Conservation (phyloP, 805 yeast species). For the Cyberlindnera lachancei region DNA sequence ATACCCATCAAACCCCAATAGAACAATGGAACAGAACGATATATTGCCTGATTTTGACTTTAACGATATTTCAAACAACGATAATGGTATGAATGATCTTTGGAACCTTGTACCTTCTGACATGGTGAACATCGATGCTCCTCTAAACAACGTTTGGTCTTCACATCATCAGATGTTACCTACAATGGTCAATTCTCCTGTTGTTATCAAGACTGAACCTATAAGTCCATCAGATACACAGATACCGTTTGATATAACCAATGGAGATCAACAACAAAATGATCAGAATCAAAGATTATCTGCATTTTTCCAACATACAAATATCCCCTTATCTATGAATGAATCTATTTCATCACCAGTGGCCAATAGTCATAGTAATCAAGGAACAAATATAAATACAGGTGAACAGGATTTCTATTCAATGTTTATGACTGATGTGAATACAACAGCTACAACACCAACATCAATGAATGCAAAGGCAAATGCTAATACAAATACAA, state of each 20-base stretch:
- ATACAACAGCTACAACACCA: conserved; percentile 1
- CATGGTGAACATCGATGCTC: conserved; percentile 14
- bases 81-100: conserved; percentile 16
- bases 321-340: too few species aligned
- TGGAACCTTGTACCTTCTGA: conserved; percentile 20
- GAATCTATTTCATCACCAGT: background rate
- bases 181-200: background rate
- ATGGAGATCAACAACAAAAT: too few species aligned
- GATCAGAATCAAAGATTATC: background rate
- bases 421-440: conserved; percentile 37
- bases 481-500: too few species aligned
- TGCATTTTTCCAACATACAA: background rate
- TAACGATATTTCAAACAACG: conserved; percentile 17
- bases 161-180: background rate
- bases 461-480: background rate
- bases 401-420: conserved; percentile 32
- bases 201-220: background rate
- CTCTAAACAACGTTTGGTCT: background rate
- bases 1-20: too few species aligned
- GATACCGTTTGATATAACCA: background rate
- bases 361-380: background rate
- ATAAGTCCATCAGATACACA: background rate
- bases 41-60: conserved; percentile 21
- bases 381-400: background rate
- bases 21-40: conserved; percentile 7